These are phyloP conservation scores for Cytidiella melzeri DNA, from an alignment of 768 basidiomycete genomes.

Conservation along the genomic window DNA sequence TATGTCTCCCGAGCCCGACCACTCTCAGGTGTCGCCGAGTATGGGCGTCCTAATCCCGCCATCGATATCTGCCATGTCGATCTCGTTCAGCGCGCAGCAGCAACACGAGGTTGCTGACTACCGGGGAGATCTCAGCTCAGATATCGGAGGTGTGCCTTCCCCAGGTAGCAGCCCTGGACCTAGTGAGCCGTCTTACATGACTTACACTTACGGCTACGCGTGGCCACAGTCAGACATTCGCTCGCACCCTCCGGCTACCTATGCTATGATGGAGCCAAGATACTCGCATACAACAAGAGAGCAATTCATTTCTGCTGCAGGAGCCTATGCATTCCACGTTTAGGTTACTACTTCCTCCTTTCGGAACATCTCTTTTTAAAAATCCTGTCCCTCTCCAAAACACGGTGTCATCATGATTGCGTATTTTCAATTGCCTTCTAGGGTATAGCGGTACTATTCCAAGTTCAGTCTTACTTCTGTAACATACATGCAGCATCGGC, in stretches of 20 bases:
- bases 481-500: not conserved
- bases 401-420: not conserved
- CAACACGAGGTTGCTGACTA: not conserved
- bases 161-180: slow-evolving; percentile 6
- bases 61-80: slow-evolving; percentile 1
- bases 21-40: slow-evolving; percentile 4
- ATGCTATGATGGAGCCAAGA: not conserved
- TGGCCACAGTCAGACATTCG: slow-evolving; percentile 11
- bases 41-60: slow-evolving; percentile 13
- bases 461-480: not conserved
- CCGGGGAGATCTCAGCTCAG: not conserved
- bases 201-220: slow-evolving; percentile 1
- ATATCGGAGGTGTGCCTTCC: slow-evolving; percentile 2
- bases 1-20: slow-evolving; percentile 1
- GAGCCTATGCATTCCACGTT: slow-evolving; percentile 1
- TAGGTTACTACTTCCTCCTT: too few relatives aligned
- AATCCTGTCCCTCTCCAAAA: not conserved
- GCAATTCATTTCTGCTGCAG: not conserved
- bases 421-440: not conserved
- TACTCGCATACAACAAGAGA: slow-evolving; percentile 4
- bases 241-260: slow-evolving; percentile 2
- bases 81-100: slow-evolving; percentile 1
- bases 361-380: not conserved
- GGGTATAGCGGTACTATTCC: not conserved
- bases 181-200: not conserved